Conservation (phyloP, 2,329 filamentous ascomycete genomes). For the Paracoccidioides lutzii region DNA sequence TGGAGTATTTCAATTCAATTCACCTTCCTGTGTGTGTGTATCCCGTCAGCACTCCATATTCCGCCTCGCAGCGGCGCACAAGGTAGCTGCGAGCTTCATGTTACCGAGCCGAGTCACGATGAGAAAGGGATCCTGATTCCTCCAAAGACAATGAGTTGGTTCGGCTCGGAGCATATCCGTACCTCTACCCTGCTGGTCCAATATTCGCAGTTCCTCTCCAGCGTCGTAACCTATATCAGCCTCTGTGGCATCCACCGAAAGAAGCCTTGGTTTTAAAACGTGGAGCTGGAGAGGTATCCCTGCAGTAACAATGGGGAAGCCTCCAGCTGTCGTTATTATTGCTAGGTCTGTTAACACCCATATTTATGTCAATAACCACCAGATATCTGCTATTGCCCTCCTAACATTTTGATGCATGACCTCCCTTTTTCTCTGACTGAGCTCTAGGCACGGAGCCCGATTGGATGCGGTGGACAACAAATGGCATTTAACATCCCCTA, state of each 20-base stretch:
- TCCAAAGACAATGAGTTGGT: constrained; percentile 1
- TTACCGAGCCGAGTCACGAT: not conserved
- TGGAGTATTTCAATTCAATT: not conserved
- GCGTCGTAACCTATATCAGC: not conserved
- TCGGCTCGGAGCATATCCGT: not conserved
- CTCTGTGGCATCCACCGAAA: not conserved
- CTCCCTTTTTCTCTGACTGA: not conserved
- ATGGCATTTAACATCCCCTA: constrained; percentile 87
- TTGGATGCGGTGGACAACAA: constrained; percentile 89
- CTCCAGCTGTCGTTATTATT: constrained; percentile 31
- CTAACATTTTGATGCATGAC: not conserved
- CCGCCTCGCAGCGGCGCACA: not conserved
- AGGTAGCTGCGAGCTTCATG: not conserved
- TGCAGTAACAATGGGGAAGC: constrained; percentile 21
- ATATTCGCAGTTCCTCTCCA: too few species aligned
- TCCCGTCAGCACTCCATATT: not conserved
- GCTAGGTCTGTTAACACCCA: constrained; percentile 24
- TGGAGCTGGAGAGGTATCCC: not conserved
- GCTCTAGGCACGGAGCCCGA: constrained; percentile 70
- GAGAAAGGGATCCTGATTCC: not conserved
- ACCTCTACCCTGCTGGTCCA: not conserved
- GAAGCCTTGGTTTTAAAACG: not conserved
- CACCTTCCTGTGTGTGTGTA: not conserved
- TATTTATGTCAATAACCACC: not conserved
- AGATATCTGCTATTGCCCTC: not conserved